These are phyloP conservation scores for Tricholoma sp. DNA, from an alignment of 768 basidiomycete genomes.

Conservation along the genomic window DNA sequence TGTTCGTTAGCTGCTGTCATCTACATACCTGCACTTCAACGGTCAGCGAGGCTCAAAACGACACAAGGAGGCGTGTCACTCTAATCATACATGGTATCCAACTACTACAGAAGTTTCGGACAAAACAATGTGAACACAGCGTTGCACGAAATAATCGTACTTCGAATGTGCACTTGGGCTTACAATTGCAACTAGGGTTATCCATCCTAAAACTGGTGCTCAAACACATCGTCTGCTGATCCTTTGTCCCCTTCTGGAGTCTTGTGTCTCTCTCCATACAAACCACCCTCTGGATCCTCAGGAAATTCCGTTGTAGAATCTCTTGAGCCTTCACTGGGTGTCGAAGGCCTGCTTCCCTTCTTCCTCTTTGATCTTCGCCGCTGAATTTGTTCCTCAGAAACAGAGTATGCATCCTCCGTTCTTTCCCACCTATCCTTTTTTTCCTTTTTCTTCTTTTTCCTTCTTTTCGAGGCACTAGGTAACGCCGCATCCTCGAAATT, in stretches of 20 bases:
- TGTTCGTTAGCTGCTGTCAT: no score
- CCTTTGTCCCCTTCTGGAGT: conserved; percentile 15
- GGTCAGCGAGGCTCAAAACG: neutral
- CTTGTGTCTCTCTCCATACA: conserved; percentile 43
- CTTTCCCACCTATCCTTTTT: conserved; percentile 88
- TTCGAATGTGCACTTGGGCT: no score
- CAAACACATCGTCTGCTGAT: conserved; percentile 51
- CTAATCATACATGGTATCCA: neutral
- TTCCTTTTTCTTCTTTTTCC: conserved; percentile 63
- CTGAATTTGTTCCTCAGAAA: conserved; percentile 38
- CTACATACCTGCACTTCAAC: no score
- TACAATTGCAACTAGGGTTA: no score
- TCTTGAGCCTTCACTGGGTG: conserved; percentile 32
- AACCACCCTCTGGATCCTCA: conserved; percentile 69
- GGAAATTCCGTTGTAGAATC: conserved; percentile 50
- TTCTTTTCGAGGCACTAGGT: conserved; percentile 31
- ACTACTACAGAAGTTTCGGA: neutral
- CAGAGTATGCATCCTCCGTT: conserved; percentile 78
- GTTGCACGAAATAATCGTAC: neutral
- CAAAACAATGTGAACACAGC: neutral
- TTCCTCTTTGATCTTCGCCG: conserved; percentile 65
- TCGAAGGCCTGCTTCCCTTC: conserved; percentile 44
- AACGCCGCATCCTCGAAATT: conserved; percentile 67
- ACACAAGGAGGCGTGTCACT: neutral
- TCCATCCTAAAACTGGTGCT: conserved; percentile 53